Base-by-base conservation (phyloP, 2,329 filamentous ascomycete genomes). In the Passalora sequoiae region DNA sequence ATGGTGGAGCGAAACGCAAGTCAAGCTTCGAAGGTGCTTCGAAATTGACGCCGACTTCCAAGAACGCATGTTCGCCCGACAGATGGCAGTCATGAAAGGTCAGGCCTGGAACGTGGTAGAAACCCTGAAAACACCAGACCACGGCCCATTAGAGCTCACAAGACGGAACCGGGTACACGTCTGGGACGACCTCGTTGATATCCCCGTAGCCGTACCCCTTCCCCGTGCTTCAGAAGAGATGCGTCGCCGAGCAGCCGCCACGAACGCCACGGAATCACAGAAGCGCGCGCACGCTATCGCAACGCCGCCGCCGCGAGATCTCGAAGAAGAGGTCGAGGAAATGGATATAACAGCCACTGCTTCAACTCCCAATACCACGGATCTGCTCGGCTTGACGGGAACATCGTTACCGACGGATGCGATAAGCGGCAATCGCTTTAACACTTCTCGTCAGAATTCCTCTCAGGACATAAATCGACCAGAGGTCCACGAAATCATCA, bases 81-180 rank as follows among this genome's bases (percentile, higher is more conserved):
- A 98, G 62, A 94, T 98, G 49, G 91, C 92, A 1, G 92, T 98
- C 46, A 95, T 98, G 88, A 98, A 98, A 68, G 92, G 92, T 8
- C 92, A 98, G 63, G 92, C 92, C 1, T 98, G 92, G 89, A 98
- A 98, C 62, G 92, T 98, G 0, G 92, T 98, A 4, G 92, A 98
- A 69, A 96, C 92, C 0, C 75, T 98, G 49, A 98, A 98, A 65
- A 86, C 86, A 13, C 74, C 80, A 1, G 92, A 97, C 60, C 91
- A 97, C 61, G 92, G 92, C 0, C 92, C 92, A 0, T 72, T 98
- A 13, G 92, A 97, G 67, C 77, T 98, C 40, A 97, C 92, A 4
- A 78, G 92, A 51, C 78, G 92, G 54, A 84, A 88, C 37, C 82
- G 91, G 57, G 91, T 98, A 13, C 95, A 89, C 58, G 91, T 98